phyloP scores from a whole-genome alignment of 495 filamentous ascomycete species.

The Friedmanniomyces endolithicus region DNA sequence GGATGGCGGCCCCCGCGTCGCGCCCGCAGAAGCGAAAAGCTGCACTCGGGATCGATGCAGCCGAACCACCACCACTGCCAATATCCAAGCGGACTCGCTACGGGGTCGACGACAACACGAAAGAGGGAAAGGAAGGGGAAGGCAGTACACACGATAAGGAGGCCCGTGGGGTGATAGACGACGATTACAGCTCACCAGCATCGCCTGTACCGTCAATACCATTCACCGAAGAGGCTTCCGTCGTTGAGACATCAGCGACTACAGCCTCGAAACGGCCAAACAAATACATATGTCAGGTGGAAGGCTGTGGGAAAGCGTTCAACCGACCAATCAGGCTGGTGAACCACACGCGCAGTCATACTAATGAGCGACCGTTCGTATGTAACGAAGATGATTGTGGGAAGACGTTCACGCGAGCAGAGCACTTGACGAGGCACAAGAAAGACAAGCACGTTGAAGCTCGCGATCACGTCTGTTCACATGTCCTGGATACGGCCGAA shows the following conservation, averaged over 20 bases:
- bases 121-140: background rate
- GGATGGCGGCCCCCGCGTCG: background rate
- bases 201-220: background rate
- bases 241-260: conserved; percentile 10
- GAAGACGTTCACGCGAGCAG: conserved; percentile 69
- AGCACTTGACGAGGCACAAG: conserved; percentile 72
- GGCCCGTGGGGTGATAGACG: background rate
- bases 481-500: background rate
- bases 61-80: too few species aligned
- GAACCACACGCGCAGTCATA: conserved; percentile 69
- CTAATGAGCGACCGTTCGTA: conserved; percentile 58
- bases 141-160: background rate
- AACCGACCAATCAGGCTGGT: conserved; percentile 69
- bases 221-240: conserved; percentile 4
- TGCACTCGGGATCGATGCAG: background rate
- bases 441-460: conserved; percentile 66
- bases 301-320: conserved; percentile 68
- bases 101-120: background rate
- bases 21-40: conserved; percentile 1
- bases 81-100: background rate
- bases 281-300: conserved; percentile 55
- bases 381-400: conserved; percentile 59
- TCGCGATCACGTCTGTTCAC: conserved; percentile 52
- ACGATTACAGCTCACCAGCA: background rate
- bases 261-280: conserved; percentile 33